Percentiles rank a stretch among this genome's conserved stretches.
Evolutionary conservation across 1,139 yeast genomes (phyloP).

Genomic region (Diutina ranongensis): DNA sequence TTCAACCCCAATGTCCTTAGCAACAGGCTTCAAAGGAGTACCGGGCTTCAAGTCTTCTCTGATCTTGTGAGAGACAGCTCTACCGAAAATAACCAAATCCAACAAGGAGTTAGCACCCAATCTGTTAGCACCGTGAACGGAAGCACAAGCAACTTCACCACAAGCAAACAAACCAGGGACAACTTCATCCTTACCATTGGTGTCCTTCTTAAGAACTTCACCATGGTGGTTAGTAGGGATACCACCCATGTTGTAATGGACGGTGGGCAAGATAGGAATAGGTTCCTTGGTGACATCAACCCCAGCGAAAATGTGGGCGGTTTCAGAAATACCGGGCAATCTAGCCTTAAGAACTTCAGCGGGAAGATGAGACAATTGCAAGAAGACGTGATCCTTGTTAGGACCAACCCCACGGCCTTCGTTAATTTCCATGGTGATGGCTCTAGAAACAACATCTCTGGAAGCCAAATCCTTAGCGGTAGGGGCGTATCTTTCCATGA

Average conservation of each 20-base stretch:
- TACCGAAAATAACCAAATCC: slow-evolving; percentile 95
- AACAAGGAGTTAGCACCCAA: slow-evolving; percentile 97
- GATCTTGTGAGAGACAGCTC: slow-evolving; percentile 94
- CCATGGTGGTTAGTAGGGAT: slow-evolving; percentile 97
- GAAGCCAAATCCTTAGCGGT: slow-evolving; percentile 97
- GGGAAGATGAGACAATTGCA: slow-evolving; percentile 92
- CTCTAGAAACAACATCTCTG: slow-evolving; percentile 96
- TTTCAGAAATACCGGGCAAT: slow-evolving; percentile 98
- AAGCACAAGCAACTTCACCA: slow-evolving; percentile 99
- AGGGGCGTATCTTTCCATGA: slow-evolving; percentile 99
- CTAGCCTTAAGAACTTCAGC: slow-evolving; percentile 87
- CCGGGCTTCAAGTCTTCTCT: slow-evolving; percentile 81
- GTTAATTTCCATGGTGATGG: slow-evolving; percentile 96
- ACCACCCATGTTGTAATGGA: slow-evolving; percentile 99
- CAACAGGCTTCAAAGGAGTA: slow-evolving; percentile 62
- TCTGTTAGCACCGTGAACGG: slow-evolving; percentile 99
- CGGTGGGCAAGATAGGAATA: slow-evolving; percentile 96
- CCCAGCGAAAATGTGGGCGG: slow-evolving; percentile 97
- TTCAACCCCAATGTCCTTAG: slow-evolving; percentile 81
- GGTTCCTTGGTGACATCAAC: slow-evolving; percentile 99
- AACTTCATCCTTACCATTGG: slow-evolving; percentile 79
- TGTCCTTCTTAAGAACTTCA: slow-evolving; percentile 79
- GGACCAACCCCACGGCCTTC: slow-evolving; percentile 99
- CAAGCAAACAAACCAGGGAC: slow-evolving; percentile 94
- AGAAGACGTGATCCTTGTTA: slow-evolving; percentile 85